phyloP scores from a whole-genome alignment of 352 stramenopile genomes.

The Pythium volutum region DNA sequence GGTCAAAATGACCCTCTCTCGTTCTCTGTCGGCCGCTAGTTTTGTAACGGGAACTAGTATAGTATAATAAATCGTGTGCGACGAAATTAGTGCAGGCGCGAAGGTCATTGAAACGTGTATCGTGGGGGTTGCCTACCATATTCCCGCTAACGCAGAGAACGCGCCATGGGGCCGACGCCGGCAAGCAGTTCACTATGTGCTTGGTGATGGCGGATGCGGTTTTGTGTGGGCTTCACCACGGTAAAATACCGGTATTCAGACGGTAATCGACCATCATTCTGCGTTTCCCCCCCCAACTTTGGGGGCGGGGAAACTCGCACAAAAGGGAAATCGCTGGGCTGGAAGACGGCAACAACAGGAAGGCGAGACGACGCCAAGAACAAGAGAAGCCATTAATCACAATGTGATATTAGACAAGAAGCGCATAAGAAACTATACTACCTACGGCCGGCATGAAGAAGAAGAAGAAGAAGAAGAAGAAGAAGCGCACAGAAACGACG shows the following conservation, averaged over 20 bases:
- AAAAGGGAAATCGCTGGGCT: neutral
- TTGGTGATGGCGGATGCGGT: neutral
- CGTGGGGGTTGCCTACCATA: neutral
- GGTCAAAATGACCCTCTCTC: no score
- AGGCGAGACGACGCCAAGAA: no score
- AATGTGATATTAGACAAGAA: no score
- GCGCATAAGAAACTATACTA: no score
- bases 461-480: no score
- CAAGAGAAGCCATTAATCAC: no score
- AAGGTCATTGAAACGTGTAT: neutral
- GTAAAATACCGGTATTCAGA: neutral
- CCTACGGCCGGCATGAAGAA: no score
- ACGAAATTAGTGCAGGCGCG: neutral
- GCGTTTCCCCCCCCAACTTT: neutral
- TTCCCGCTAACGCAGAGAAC: neutral
- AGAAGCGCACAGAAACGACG: no score
- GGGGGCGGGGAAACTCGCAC: neutral
- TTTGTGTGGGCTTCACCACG: neutral
- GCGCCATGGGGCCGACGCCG: neutral
- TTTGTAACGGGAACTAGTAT: neutral
- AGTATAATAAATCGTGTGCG: neutral
- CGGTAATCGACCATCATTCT: conserved; percentile 1
- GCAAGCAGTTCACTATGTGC: neutral
- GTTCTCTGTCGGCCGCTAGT: no score
- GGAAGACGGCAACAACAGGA: no score